Evolutionary conservation across 2,329 filamentous ascomycete species (phyloP), one percentile per base, ranked within the genome.

Genomic region (Ceratocystis colombiana): DNA sequence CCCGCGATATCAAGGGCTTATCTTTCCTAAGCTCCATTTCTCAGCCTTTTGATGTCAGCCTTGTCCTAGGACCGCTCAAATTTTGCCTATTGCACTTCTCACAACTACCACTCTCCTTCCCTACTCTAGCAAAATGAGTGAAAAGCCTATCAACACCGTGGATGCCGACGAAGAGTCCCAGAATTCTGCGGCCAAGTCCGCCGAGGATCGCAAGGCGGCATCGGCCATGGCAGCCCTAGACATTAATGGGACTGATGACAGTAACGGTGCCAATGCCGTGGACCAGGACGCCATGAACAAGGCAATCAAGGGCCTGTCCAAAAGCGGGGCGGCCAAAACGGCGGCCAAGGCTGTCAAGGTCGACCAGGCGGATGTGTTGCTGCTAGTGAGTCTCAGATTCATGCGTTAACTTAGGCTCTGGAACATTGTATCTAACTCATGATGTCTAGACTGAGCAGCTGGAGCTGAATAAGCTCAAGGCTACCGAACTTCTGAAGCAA

Each of bases 151-250:
- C 55, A 59, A 59, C 10, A n/a, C 55, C 28, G 25, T 37, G 28
- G 55, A 59, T 59, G 82, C 79, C 68, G 82, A 85, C 69, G 77
- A 81, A 69, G 83, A 85, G 67, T 82, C 85, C 71, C 75, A 79
- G 70, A 75, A 76, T 62, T 69, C 70, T 44, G 75, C 77, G 66
- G 80, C 82, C 72, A 88, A 86, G 75, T 84, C 82, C 53, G 87
- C 88, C 72, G 88, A 90, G 75, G 88, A 90, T 77, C 85, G 87
- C 75, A 90, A 90, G 76, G 87, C 88, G 59, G 87, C 87, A 50
- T 86, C 85, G 5, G 88, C 88, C 37, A 83, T 91, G 68, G 87
- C 86, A 61, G 83, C 81, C 68, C 84, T 92, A 70, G 88, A 90
- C 73, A 74, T 77, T 55, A 74, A 76, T 46, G 78, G 77, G 67